These are phyloP conservation scores for Picea mariana DNA, from an alignment of 83 land plant genomes.

Conservation along the genomic window DNA sequence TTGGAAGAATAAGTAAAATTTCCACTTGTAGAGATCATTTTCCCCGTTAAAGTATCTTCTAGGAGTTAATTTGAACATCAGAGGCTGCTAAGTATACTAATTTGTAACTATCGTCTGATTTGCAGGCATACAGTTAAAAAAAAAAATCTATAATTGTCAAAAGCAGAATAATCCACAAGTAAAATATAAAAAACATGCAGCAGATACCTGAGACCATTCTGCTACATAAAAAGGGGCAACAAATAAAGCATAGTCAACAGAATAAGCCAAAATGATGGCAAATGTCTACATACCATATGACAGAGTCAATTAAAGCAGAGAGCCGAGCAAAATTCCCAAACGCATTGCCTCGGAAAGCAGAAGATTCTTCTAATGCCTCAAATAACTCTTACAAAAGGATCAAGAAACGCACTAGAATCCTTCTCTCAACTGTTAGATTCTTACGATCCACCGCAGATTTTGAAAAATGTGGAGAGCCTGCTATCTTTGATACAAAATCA, in stretches of 20 bases:
- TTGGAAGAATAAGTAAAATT: not conserved
- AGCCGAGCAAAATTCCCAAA: not conserved
- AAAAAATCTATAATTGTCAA: not conserved
- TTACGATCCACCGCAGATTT: not conserved
- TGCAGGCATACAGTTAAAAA: not conserved
- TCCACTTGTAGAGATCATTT: not conserved
- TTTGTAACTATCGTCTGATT: too few relatives aligned
- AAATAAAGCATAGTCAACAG: not conserved
- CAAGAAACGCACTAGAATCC: not conserved
- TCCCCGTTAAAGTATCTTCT: not conserved
- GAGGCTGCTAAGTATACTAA: not conserved
- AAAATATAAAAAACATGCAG: not conserved
- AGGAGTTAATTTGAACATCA: not conserved
- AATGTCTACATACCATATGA: not conserved
- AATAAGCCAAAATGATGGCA: not conserved
- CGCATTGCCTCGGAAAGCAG: not conserved
- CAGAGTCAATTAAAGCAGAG: not conserved
- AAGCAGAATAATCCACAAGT: not conserved
- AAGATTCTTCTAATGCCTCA: not conserved
- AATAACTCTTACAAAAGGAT: not conserved
- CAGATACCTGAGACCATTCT: not conserved
- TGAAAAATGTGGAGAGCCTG: not conserved
- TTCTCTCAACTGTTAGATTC: not conserved
- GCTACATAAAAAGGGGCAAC: not conserved
- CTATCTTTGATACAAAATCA: not conserved